These are phyloP conservation scores for Pichia deserticola DNA, from an alignment of 805 yeast species.

Conservation along the genomic window DNA sequence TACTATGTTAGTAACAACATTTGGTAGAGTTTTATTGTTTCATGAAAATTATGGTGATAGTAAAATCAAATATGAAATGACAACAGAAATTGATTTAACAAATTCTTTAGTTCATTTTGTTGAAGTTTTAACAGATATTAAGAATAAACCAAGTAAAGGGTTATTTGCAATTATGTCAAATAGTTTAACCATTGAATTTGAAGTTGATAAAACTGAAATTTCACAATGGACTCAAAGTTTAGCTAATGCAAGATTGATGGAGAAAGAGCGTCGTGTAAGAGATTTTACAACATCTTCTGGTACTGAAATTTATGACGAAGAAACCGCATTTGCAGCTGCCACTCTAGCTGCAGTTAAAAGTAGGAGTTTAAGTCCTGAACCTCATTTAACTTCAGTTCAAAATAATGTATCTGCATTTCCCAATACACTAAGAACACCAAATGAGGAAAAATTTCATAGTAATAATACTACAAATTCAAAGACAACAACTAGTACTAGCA, in stretches of 20 bases:
- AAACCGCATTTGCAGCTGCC: conserved; percentile 33
- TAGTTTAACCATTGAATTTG: conserved; percentile 48
- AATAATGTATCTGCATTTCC: conserved; percentile 2
- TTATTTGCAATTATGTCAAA: conserved; percentile 51
- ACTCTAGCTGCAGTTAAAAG: conserved; percentile 20
- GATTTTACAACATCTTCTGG: conserved; percentile 21
- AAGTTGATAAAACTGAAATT: conserved; percentile 44
- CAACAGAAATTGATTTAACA: conserved; percentile 47
- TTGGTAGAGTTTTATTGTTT: conserved; percentile 57
- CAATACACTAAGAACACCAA: conserved; percentile 9
- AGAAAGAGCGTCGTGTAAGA: conserved; percentile 36
- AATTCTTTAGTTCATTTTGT: conserved; percentile 48
- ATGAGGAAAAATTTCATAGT: background rate
- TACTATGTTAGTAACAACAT: conserved; percentile 50
- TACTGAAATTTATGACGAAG: conserved; percentile 26
- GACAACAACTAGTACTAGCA: background rate
- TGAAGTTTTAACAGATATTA: conserved; percentile 41
- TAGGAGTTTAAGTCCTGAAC: background rate
- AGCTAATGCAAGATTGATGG: conserved; percentile 40
- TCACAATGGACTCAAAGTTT: conserved; percentile 52
- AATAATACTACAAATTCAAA: too few relatives aligned
- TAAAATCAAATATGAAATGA: conserved; percentile 37
- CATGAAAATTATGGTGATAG: conserved; percentile 30
- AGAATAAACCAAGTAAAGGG: conserved; percentile 32
- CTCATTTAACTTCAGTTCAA: background rate